phyloP scores from a whole-genome alignment of 2,329 filamentous ascomycete species.

The Elsinoe perseae region DNA sequence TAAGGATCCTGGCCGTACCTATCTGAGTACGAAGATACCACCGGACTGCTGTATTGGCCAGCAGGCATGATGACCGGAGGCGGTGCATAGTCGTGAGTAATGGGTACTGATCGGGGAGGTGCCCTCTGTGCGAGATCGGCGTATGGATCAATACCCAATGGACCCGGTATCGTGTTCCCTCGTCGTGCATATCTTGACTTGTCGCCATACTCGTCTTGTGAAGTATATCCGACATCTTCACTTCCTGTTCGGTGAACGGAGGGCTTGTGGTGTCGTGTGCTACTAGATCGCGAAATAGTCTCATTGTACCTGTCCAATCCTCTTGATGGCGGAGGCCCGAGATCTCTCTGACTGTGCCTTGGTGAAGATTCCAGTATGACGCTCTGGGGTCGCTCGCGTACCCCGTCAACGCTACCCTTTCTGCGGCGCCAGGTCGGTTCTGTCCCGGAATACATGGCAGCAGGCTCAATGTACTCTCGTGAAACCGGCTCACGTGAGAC shows the following conservation, averaged over 20 bases:
- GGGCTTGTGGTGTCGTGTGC: conserved; percentile 36
- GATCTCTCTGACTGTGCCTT: conserved; percentile 28
- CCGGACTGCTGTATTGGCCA: conserved; percentile 2
- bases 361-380: conserved; percentile 33
- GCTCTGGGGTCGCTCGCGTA: conserved; percentile 39
- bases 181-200: not conserved
- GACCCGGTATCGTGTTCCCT: conserved; percentile 4
- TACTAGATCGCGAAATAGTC: conserved; percentile 35
- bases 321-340: conserved; percentile 57
- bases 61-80: conserved; percentile 22
- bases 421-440: conserved; percentile 40
- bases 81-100: conserved; percentile 11
- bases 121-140: not conserved
- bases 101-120: conserved; percentile 14
- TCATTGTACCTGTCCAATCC: conserved; percentile 63
- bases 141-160: not conserved
- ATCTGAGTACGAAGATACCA: conserved; percentile 10
- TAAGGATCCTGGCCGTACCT: conserved; percentile 31
- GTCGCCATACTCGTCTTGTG: conserved; percentile 11
- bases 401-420: conserved; percentile 39
- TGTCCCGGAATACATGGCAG: conserved; percentile 44
- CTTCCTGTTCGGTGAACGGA: not conserved
- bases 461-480: conserved; percentile 42
- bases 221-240: conserved; percentile 11
- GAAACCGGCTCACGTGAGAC: conserved; percentile 17